A percentile compares a stretch with the other conserved stretches of the same genome.
Evolutionary conservation across 2,329 filamentous ascomycete genomes (phyloP).

Genomic region (Lasiodiplodia theobromae): DNA sequence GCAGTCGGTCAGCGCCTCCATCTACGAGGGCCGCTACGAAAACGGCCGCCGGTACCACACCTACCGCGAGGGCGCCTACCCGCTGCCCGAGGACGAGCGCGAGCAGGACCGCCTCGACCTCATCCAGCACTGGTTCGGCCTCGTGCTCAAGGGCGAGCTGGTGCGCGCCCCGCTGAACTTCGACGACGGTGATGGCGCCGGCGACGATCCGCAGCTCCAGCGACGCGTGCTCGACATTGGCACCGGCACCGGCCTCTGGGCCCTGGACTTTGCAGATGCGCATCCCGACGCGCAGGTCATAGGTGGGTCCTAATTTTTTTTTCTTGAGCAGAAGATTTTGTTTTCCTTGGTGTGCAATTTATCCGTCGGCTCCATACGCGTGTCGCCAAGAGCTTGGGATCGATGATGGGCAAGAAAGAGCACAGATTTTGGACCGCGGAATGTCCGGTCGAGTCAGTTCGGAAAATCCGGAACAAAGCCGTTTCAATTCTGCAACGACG

Average conservation of each 20-base stretch:
- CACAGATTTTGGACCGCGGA: not conserved
- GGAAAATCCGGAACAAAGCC: not conserved
- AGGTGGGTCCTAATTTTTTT: conserved; percentile 31
- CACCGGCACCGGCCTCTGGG: conserved; percentile 35
- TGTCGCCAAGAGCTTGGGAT: not conserved
- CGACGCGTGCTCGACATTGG: conserved; percentile 42
- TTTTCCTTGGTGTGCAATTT: not conserved
- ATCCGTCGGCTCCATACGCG: too few species aligned
- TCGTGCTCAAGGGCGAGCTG: conserved; percentile 47
- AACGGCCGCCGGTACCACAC: conserved; percentile 48
- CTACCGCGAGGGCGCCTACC: conserved; percentile 47
- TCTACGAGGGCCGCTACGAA: conserved; percentile 45
- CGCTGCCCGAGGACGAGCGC: conserved; percentile 46
- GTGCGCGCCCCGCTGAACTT: conserved; percentile 38
- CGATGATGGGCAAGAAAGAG: too few species aligned
- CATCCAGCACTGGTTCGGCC: conserved; percentile 47
- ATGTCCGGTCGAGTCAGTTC: not conserved
- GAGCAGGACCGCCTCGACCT: conserved; percentile 48
- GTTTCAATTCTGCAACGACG: not conserved
- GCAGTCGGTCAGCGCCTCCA: conserved; percentile 42
- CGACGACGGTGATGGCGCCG: not conserved
- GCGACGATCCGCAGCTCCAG: conserved; percentile 32
- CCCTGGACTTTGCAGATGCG: conserved; percentile 42
- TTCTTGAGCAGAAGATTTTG: not conserved
- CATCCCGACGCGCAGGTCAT: conserved; percentile 41